These are phyloP conservation scores for Termitomyces sp. DNA, from an alignment of 768 basidiomycete genomes.

Conservation along the genomic window DNA sequence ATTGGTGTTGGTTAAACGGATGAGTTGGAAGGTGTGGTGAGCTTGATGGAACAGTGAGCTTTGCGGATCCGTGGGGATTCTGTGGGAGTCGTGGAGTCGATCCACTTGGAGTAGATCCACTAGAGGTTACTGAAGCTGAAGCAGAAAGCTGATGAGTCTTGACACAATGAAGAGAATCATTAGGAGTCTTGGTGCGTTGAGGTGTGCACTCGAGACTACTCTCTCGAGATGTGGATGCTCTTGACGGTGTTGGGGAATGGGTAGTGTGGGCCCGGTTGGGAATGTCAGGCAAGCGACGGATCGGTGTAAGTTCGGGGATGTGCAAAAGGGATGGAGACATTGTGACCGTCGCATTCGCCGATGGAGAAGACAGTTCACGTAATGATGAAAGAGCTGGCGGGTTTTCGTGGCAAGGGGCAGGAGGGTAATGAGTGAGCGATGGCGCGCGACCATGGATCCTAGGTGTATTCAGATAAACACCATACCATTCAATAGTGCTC, in stretches of 20 bases:
- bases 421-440: slow-evolving; percentile 8
- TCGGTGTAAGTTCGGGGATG: slow-evolving; percentile 1
- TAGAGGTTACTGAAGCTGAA: background rate
- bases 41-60: slow-evolving; percentile 1
- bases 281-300: slow-evolving; percentile 14
- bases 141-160: background rate
- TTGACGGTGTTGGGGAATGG: slow-evolving; percentile 1
- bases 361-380: background rate
- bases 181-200: background rate
- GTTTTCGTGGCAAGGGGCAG: slow-evolving; percentile 6
- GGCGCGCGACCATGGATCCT: slow-evolving; percentile 3
- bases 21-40: slow-evolving; percentile 4
- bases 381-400: slow-evolving; percentile 5
- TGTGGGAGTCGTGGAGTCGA: background rate
- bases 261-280: slow-evolving; percentile 3
- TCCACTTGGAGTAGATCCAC: background rate
- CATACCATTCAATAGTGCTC: slow-evolving; percentile 19
- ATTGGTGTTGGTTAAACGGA: slow-evolving; percentile 4
- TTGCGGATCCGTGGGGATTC: slow-evolving; percentile 1
- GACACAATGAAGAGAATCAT: background rate
- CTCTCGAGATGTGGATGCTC: background rate
- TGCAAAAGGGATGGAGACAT: background rate
- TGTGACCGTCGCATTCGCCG: background rate
- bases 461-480: slow-evolving; percentile 10
- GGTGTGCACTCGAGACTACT: background rate